phyloP scores from a whole-genome alignment of 2,329 filamentous ascomycete genomes.

The Aspergillus aculeatinus region DNA sequence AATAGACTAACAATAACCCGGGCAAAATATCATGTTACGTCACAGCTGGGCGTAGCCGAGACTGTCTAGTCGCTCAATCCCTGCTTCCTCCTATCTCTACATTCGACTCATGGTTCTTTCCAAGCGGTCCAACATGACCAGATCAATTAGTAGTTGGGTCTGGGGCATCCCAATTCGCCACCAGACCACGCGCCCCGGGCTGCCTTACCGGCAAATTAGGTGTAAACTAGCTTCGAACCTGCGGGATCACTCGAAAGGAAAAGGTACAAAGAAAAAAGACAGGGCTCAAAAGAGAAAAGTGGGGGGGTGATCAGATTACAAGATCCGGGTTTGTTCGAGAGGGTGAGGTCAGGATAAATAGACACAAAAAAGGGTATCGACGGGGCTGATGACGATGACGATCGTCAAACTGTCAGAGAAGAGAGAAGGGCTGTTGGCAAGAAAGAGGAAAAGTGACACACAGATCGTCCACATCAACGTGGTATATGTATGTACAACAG shows the following conservation, averaged over 20 bases:
- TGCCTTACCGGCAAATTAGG: conserved; percentile 7
- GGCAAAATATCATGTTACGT: too few species aligned
- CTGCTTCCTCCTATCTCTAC: background rate
- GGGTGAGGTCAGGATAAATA: conserved; percentile 15
- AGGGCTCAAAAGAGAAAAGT: conserved; percentile 4
- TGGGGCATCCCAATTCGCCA: conserved; percentile 7
- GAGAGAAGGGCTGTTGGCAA: background rate
- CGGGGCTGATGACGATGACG: conserved; percentile 23
- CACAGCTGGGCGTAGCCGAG: background rate
- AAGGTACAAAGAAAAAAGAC: conserved; percentile 7
- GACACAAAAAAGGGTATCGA: conserved; percentile 33
- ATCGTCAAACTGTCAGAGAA: conserved; percentile 17
- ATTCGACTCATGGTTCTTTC: background rate
- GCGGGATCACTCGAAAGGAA: conserved; percentile 24
- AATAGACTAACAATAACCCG: too few species aligned
- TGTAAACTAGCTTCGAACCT: conserved; percentile 35
- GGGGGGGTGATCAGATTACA: conserved; percentile 14
- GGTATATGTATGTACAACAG: conserved; percentile 25
- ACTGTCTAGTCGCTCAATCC: too few species aligned
- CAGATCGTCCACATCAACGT: conserved; percentile 13
- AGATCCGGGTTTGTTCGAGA: background rate
- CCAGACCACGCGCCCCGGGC: conserved; percentile 1
- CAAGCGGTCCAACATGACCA: background rate
- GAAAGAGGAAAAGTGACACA: background rate
- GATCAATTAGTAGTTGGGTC: background rate